Percentiles rank a stretch among this genome's conserved stretches.
Evolutionary conservation across 2,329 filamentous ascomycete species (phyloP).

Genomic region (Thermothelomyces thermophilus): DNA sequence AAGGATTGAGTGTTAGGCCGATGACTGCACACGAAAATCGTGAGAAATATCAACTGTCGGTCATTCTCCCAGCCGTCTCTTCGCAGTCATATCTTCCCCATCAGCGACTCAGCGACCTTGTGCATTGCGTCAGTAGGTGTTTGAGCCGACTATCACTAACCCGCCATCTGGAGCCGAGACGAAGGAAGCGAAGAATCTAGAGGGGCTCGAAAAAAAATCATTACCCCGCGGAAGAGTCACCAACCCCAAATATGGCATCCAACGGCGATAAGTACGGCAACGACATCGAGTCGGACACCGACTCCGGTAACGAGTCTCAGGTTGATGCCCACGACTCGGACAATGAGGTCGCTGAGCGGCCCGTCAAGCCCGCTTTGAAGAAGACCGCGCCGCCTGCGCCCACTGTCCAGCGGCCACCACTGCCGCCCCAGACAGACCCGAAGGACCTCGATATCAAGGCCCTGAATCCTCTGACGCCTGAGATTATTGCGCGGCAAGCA

Average conservation of each 20-base stretch:
- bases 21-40: slow-evolving; percentile 25
- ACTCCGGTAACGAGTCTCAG: slow-evolving; percentile 56
- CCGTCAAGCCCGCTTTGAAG: slow-evolving; percentile 81
- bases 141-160: background rate
- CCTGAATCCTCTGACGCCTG: slow-evolving; percentile 80
- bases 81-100: slow-evolving; percentile 5
- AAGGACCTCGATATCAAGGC: slow-evolving; percentile 75
- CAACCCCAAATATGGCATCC: slow-evolving; percentile 42
- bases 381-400: slow-evolving; percentile 54
- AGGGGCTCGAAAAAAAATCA: slow-evolving; percentile 15
- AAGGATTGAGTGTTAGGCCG: slow-evolving; percentile 13
- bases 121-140: background rate
- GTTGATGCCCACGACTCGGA: slow-evolving; percentile 50
- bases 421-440: slow-evolving; percentile 88
- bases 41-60: slow-evolving; percentile 17
- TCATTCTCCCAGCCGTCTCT: slow-evolving; percentile 9
- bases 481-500: slow-evolving; percentile 95
- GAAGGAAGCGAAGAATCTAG: slow-evolving; percentile 1
- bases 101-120: slow-evolving; percentile 2
- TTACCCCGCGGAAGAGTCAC: slow-evolving; percentile 27
- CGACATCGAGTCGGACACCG: slow-evolving; percentile 67
- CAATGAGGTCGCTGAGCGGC: slow-evolving; percentile 57
- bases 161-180: background rate
- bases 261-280: slow-evolving; percentile 61
- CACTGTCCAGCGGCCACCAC: slow-evolving; percentile 45